A percentile compares a stretch with the other conserved stretches of the same genome.
These are phyloP conservation scores for Moesziomyces sp. DNA, from an alignment of 1,284 basidiomycete species.

Conservation along the genomic window DNA sequence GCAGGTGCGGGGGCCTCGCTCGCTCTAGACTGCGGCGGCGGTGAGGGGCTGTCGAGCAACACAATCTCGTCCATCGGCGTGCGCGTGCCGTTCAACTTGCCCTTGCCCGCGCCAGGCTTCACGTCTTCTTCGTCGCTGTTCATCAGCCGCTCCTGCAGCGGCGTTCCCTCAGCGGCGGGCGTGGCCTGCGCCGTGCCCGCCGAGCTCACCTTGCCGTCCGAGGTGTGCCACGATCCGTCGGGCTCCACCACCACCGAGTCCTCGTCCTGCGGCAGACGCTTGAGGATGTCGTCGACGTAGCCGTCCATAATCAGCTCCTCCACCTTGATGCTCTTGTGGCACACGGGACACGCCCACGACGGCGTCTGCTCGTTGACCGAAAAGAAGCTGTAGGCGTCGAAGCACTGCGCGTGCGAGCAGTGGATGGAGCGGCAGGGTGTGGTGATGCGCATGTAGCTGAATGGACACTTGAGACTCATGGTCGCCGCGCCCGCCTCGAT, in stretches of 20 bases:
- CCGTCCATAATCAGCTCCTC: constrained; percentile 91
- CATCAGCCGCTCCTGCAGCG: constrained; percentile 9
- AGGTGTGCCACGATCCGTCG: constrained; percentile 93
- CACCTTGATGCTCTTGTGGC: constrained; percentile 80
- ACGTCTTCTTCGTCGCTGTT: constrained; percentile 14
- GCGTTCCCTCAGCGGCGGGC: constrained; percentile 15
- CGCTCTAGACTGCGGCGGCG: constrained; percentile 9
- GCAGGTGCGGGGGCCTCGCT: neutral
- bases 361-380: constrained; percentile 96
- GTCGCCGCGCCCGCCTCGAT: constrained; percentile 60
- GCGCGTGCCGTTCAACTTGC: constrained; percentile 10
- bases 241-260: constrained; percentile 94
- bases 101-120: constrained; percentile 9
- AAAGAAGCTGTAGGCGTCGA: constrained; percentile 93
- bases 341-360: constrained; percentile 95
- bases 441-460: constrained; percentile 87
- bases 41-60: constrained; percentile 39
- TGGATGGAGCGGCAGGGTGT: constrained; percentile 84
- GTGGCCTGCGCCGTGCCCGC: constrained; percentile 17
- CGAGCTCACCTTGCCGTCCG: constrained; percentile 78
- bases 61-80: constrained; percentile 28
- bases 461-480: constrained; percentile 68
- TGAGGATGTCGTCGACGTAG: constrained; percentile 81
- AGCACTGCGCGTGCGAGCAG: constrained; percentile 94
- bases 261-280: constrained; percentile 78